Conservation (phyloP, 108 stramenopile species). For the Nannochloropsis salina region DNA sequence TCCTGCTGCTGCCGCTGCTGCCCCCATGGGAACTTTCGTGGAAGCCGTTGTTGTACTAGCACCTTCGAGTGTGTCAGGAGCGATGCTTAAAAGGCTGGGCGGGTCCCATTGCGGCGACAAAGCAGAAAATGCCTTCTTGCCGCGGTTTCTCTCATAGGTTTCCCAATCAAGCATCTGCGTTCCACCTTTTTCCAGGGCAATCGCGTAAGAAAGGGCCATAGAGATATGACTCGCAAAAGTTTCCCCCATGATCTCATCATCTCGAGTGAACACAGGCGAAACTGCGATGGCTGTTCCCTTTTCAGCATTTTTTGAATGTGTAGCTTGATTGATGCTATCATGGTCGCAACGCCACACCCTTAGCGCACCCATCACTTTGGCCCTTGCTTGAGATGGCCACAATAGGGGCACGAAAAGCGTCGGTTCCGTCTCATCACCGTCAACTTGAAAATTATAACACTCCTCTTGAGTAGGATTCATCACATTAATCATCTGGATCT, state of each 20-base stretch:
- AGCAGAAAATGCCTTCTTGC: not conserved
- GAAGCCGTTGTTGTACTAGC: not conserved
- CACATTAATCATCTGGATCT: not conserved
- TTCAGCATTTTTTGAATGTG: not conserved
- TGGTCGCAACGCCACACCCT: not conserved
- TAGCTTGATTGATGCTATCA: not conserved
- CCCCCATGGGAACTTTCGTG: not conserved
- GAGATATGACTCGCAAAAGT: not conserved
- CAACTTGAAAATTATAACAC: not conserved
- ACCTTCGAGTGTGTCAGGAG: not conserved
- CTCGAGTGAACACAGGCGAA: not conserved
- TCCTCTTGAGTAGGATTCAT: not conserved
- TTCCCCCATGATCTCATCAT: not conserved
- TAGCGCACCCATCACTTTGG: not conserved
- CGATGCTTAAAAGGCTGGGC: not conserved
- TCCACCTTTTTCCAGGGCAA: not conserved
- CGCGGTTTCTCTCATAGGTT: not conserved
- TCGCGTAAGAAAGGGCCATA: conserved; percentile 6
- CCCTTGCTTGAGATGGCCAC: not conserved
- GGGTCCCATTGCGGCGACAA: not conserved
- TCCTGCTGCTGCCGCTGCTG: not conserved
- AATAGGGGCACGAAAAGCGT: not conserved
- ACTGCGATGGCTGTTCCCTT: not conserved
- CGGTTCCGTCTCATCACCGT: not conserved
- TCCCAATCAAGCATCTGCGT: not conserved